A percentile compares a stretch with the other conserved stretches of the same genome.
Evolutionary conservation across 2,329 filamentous ascomycete species (phyloP).

Genomic region (Colletotrichum higginsianum): DNA sequence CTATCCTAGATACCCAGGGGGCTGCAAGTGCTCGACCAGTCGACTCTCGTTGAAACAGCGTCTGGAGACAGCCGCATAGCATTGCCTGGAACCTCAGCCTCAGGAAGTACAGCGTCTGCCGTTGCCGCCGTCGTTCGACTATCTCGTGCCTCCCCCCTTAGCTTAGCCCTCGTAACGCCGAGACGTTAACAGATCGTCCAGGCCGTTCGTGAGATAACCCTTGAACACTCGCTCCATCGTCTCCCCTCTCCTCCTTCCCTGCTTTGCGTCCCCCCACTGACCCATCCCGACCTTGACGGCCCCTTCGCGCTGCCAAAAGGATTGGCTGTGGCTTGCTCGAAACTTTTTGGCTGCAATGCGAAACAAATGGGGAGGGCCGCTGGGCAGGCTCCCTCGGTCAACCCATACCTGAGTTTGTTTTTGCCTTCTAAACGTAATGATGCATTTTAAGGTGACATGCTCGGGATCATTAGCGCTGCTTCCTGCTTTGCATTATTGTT

Average conservation of each 20-base stretch:
- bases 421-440: slow-evolving; percentile 13
- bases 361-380: slow-evolving; percentile 36
- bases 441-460: slow-evolving; percentile 17
- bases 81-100: slow-evolving; percentile 29
- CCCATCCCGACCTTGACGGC: slow-evolving; percentile 29
- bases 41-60: slow-evolving; percentile 33
- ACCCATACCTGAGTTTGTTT: slow-evolving; percentile 24
- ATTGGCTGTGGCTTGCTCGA: slow-evolving; percentile 35
- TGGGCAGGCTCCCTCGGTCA: slow-evolving; percentile 25
- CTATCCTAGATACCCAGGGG: slow-evolving; percentile 8
- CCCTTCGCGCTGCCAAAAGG: slow-evolving; percentile 31
- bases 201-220: slow-evolving; percentile 32
- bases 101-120: slow-evolving; percentile 4
- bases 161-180: slow-evolving; percentile 5
- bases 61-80: slow-evolving; percentile 27
- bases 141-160: slow-evolving; percentile 1
- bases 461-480: slow-evolving; percentile 17
- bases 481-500: neutral
- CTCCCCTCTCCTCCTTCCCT: slow-evolving; percentile 13
- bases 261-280: slow-evolving; percentile 11
- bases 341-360: slow-evolving; percentile 33
- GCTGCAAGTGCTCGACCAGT: slow-evolving; percentile 35
- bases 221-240: slow-evolving; percentile 27
- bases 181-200: slow-evolving; percentile 30
- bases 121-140: slow-evolving; percentile 2